Conservation (phyloP, 1,139 yeast genomes). For the Hanseniaspora uvarum region DNA sequence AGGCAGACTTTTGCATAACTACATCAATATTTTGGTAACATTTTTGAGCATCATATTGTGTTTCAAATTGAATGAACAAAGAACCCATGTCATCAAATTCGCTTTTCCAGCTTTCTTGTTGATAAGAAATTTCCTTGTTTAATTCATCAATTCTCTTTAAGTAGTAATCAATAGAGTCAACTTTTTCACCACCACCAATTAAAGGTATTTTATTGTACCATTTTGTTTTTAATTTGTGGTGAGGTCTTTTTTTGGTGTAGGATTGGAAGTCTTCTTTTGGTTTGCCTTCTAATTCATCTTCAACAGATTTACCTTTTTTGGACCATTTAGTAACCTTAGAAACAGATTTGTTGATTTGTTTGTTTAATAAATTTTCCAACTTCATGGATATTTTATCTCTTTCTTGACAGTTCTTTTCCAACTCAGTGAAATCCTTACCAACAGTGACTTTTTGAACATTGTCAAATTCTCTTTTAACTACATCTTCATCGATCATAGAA, state of each 20-base stretch:
- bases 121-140: conserved; percentile 43
- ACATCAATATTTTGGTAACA: conserved; percentile 54
- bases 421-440: conserved; percentile 48
- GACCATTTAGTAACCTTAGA: conserved; percentile 46
- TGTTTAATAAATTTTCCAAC: conserved; percentile 52
- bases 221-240: conserved; percentile 41
- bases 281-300: conserved; percentile 30
- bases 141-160: conserved; percentile 45
- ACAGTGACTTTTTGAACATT: conserved; percentile 51
- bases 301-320: conserved; percentile 40
- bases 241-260: conserved; percentile 59
- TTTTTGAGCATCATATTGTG: conserved; percentile 59
- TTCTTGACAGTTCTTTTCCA: conserved; percentile 45
- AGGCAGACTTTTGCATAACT: conserved; percentile 29
- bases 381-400: conserved; percentile 45
- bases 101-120: conserved; percentile 37
- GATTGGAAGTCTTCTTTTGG: conserved; percentile 52
- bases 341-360: conserved; percentile 46
- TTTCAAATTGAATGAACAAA: conserved; percentile 58
- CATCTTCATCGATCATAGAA: conserved; percentile 38
- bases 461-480: conserved; percentile 49
- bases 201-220: conserved; percentile 29
- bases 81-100: conserved; percentile 46
- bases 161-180: conserved; percentile 52
- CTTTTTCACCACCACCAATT: conserved; percentile 39